These are phyloP conservation scores for Lasiosphaeriaceae sp. DNA, from an alignment of 495 filamentous ascomycete genomes.

Conservation along the genomic window DNA sequence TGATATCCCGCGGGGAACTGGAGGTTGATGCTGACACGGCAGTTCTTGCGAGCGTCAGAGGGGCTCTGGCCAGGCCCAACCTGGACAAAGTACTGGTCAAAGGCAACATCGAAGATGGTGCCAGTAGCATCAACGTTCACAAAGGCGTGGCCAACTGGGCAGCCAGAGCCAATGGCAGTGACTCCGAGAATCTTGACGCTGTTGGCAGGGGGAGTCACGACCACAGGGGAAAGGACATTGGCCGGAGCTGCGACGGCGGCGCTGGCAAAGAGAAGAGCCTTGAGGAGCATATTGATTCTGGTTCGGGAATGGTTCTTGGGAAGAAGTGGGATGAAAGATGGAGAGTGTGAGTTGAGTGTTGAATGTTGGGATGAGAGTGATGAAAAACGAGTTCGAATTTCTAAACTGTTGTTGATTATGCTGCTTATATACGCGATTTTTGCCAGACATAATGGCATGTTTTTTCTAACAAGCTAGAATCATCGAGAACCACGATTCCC, in stretches of 20 bases:
- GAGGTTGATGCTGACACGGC: constrained; percentile 43
- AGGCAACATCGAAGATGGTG: constrained; percentile 44
- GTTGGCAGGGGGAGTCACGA: constrained; percentile 3
- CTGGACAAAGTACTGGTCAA: constrained; percentile 44
- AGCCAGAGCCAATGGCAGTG: constrained; percentile 29
- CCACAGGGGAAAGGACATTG: not conserved
- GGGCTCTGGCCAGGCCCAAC: constrained; percentile 36
- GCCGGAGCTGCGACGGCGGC: constrained; percentile 15
- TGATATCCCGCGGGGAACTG: constrained; percentile 41
- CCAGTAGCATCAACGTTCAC: constrained; percentile 28
- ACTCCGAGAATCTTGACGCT: constrained; percentile 26
- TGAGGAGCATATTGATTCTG: constrained; percentile 24
- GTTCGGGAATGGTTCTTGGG: constrained; percentile 3
- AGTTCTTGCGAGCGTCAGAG: constrained; percentile 43
- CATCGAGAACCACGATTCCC: too few relatives aligned
- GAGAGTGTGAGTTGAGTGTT: not conserved
- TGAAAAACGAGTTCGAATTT: not conserved
- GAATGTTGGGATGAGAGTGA: constrained; percentile 3
- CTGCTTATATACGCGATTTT: too few relatives aligned
- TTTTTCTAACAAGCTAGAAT: too few relatives aligned
- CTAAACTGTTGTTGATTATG: too few relatives aligned
- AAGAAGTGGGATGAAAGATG: not conserved
- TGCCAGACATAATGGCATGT: too few relatives aligned
- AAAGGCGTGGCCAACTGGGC: constrained; percentile 28
- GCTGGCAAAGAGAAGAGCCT: constrained; percentile 13